Percentiles rank a stretch among this genome's conserved stretches.
phyloP scores from a whole-genome alignment of 2,329 filamentous ascomycete genomes.

The Colletotrichum lentis region DNA sequence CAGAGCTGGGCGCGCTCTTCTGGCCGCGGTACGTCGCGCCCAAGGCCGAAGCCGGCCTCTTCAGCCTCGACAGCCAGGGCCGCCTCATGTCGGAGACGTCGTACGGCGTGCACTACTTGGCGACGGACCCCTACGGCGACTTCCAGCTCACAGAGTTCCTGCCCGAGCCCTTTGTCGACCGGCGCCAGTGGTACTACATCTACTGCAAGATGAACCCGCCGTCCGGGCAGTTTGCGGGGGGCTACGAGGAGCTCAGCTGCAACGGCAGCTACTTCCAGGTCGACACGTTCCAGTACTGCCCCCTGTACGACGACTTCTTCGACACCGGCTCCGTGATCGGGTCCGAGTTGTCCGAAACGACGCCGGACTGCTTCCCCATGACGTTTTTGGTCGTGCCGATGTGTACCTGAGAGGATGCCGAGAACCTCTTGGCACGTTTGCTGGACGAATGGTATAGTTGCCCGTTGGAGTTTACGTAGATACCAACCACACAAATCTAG shows the following conservation, averaged over 20 bases:
- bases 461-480: too few relatives aligned
- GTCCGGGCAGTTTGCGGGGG: neutral
- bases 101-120: conserved; percentile 2
- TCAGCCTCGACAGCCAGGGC: conserved; percentile 12
- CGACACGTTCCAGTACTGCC: too few relatives aligned
- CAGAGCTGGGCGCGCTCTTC: neutral
- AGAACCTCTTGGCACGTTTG: too few relatives aligned
- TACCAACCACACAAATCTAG: too few relatives aligned
- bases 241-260: neutral
- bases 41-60: neutral
- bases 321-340: too few relatives aligned
- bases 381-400: too few relatives aligned
- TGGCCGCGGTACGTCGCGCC: neutral
- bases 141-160: neutral
- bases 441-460: too few relatives aligned
- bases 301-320: too few relatives aligned
- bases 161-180: neutral
- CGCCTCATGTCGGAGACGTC: conserved; percentile 7
- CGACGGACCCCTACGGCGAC: neutral
- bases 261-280: too few relatives aligned
- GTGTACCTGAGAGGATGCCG: too few relatives aligned
- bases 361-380: too few relatives aligned
- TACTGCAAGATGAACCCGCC: neutral
- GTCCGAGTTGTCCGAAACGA: too few relatives aligned
- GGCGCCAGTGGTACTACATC: neutral